Evolutionary conservation across 352 stramenopile genomes (phyloP).

Genomic region (Phytophthora pini): DNA sequence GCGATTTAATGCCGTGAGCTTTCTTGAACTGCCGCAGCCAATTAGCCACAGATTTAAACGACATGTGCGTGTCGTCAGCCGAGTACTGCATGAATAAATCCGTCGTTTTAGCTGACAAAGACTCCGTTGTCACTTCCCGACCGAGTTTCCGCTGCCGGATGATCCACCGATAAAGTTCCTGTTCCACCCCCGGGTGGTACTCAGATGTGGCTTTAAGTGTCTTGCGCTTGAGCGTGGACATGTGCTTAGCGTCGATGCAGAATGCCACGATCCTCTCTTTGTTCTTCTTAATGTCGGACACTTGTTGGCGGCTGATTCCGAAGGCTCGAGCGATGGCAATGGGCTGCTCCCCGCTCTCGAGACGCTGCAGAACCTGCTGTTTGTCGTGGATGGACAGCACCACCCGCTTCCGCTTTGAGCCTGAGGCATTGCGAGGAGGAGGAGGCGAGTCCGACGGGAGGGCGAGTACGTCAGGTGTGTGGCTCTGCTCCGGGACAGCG

Average conservation of each 20-base stretch:
- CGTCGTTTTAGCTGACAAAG: conserved; percentile 55
- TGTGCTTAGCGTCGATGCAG: conserved; percentile 77
- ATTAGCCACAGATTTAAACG: conserved; percentile 53
- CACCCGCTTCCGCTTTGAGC: conserved; percentile 73
- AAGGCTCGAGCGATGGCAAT: conserved; percentile 64
- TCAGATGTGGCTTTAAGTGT: conserved; percentile 72
- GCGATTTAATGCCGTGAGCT: conserved; percentile 61
- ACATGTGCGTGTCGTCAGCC: conserved; percentile 40
- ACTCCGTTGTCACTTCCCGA: conserved; percentile 55
- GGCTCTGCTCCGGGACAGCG: background rate
- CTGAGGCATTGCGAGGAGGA: background rate
- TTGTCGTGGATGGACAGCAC: conserved; percentile 87
- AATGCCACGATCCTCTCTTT: conserved; percentile 77
- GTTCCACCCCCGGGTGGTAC: conserved; percentile 80
- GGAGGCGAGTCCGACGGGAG: background rate
- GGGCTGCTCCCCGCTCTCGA: conserved; percentile 73
- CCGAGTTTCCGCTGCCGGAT: conserved; percentile 68
- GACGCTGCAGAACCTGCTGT: conserved; percentile 79
- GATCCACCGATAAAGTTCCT: conserved; percentile 86
- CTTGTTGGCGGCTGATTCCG: conserved; percentile 81
- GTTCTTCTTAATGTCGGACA: conserved; percentile 91
- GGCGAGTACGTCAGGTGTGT: background rate
- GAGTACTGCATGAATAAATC: conserved; percentile 81
- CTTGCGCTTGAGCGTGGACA: conserved; percentile 76
- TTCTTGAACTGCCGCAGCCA: conserved; percentile 80